Evolutionary conservation across 176 grass and related monocot genomes (phyloP), one percentile per base, ranked within the genome.

Genomic region (Avena insularis): DNA sequence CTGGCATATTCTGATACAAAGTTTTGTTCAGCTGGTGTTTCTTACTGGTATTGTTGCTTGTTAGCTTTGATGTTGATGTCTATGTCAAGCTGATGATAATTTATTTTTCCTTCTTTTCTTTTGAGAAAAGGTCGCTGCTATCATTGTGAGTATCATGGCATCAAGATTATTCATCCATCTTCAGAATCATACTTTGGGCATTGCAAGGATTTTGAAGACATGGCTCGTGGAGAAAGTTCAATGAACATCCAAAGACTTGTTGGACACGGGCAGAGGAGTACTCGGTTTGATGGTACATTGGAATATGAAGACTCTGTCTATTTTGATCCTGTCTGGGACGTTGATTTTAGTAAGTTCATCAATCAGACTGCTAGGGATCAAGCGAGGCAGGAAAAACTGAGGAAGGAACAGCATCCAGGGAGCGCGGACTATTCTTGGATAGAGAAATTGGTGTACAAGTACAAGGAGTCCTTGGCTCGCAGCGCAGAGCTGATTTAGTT

Each of bases 61-160:
- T 63, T 23, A 63, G n/a, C 60, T 25, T 12, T 63, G n/a, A 63
- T 63, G 60, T 7, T 62, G 20, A 60, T 60, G 19, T 60, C 20
- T 60, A 60, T 61, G 21, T 63, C 60, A 63, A 25, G 21, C 60
- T 63, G 60, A 63, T 36, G 38, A 69, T 50, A 49, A 31, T 15
- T 68, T 58, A 2, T 4, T 4, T 54, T 36, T 6, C 13, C 25
- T 38, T 85, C 20, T 67, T 67, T 19, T 3, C 21, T 45, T 31
- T 17, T 46, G 8, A 9, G 7, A 29, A 79, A 57, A 55, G 48
- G 62, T 66, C 49, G 75, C 46, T 86, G 75, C 53, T 86, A 46
- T 8, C 17, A 69, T 29, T 70, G 84, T 31, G 84, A 86, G 63
- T 65, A 86, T 16, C 49, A 86, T 69, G 84, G 84, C 9, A 75